Base-by-base conservation (phyloP, 306 rosid species). In the Cicer chorassanicum region DNA sequence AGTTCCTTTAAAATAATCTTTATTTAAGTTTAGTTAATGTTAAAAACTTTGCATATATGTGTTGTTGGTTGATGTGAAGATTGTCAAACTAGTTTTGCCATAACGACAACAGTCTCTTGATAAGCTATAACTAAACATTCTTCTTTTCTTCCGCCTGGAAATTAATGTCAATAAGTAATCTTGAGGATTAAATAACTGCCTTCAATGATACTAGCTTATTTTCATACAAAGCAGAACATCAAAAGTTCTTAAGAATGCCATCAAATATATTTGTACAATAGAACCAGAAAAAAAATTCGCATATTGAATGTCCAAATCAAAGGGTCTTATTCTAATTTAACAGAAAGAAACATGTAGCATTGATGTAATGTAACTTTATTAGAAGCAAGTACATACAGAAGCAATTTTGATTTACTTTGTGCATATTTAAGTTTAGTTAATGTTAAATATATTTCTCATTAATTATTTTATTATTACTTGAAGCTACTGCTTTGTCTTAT, bases 131-230 rank as follows among this genome's bases (percentile, higher is more conserved):
- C 70, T 68, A 75, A 76, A 82, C 76, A 51, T 82, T 73, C 78
- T 79, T 86, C 84, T 76, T 80, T 56, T 42, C 81, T 77, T 80
- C 80, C 1, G 19, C 72, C 92, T 88, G 91, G 79, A 82, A 77
- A 54, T 74, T 78, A 43, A 76, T 73, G 54, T 34, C 75, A 80
- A 69, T 13, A 44, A 41, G 42, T 74, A 16, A 14, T 79, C 50
- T 34, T 16, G 67, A 49, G 66, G 49, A 60, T 71, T n/a, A 40
- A 24, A 59, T 59, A 3, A 68, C 8, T 64, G 8, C 7, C 49
- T 50, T 70, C 24, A 55, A 48, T 55, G 62, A 56, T 66, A 19
- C 21, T 19, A 64, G 57, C 40, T 80, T 60, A 59, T 76, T 72
- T 68, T 39, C 39, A 38, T 39, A 39, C 63, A 49, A 40, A 64